Percentiles rank a stretch among this genome's conserved stretches.
These are phyloP conservation scores for Cystobasidium ongulense DNA, from an alignment of 768 basidiomycete genomes.

Conservation along the genomic window DNA sequence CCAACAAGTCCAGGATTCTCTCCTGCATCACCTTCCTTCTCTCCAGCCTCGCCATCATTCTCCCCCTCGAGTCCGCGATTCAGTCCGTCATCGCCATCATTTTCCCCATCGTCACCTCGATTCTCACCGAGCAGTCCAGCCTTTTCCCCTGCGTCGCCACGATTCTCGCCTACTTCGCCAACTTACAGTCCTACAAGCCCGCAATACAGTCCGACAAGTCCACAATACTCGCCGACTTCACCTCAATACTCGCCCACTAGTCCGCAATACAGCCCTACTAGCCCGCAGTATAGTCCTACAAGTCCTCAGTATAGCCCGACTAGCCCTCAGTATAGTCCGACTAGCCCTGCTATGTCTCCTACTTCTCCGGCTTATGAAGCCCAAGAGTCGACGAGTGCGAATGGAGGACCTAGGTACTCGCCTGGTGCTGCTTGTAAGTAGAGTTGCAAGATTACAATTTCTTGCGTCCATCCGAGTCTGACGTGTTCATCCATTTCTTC, in stretches of 20 bases:
- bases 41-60: conserved; percentile 41
- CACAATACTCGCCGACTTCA: conserved; percentile 54
- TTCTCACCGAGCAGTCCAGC: conserved; percentile 71
- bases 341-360: background rate
- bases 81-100: conserved; percentile 15
- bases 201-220: conserved; percentile 59
- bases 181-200: conserved; percentile 81
- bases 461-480: background rate
- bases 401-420: background rate
- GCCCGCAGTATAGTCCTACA: conserved; percentile 66
- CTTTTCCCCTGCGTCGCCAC: conserved; percentile 18
- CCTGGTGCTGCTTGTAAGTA: background rate
- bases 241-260: conserved; percentile 42
- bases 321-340: background rate
- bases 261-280: conserved; percentile 36
- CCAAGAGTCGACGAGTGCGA: background rate
- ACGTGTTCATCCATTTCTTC: background rate
- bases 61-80: conserved; percentile 32
- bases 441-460: background rate
- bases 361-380: background rate
- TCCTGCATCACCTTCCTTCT: conserved; percentile 74
- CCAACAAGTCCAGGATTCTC: conserved; percentile 44
- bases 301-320: conserved; percentile 58
- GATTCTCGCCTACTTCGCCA: conserved; percentile 37
- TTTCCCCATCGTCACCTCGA: conserved; percentile 49